Evolutionary conservation across 2,329 filamentous ascomycete species (phyloP).

Genomic region (Paraconiothyrium brasiliense): DNA sequence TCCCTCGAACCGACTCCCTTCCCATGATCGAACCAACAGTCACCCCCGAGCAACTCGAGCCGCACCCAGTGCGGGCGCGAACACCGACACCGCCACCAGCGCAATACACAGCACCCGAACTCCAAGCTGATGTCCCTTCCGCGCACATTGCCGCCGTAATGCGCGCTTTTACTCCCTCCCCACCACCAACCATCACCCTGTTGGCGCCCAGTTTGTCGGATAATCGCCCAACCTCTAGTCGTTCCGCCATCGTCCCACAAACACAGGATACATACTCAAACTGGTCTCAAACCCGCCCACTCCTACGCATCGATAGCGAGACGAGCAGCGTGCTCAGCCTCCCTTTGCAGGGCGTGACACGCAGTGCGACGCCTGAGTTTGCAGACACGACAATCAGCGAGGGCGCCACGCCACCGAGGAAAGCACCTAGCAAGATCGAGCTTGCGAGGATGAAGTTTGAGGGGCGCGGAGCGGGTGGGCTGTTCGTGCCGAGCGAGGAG

Average conservation of each 20-base stretch:
- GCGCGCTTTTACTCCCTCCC: constrained; percentile 17
- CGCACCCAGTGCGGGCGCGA: constrained; percentile 30
- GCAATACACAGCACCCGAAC: constrained; percentile 9
- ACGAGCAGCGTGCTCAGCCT: constrained; percentile 33
- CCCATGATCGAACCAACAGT: constrained; percentile 15
- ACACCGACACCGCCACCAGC: constrained; percentile 9
- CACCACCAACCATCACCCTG: constrained; percentile 8
- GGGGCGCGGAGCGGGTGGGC: constrained; percentile 15
- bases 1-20: constrained; percentile 1
- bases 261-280: constrained; percentile 6
- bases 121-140: constrained; percentile 18
- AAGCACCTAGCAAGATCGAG: constrained; percentile 14
- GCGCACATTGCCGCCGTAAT: constrained; percentile 21
- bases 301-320: constrained; percentile 24
- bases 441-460: constrained; percentile 28
- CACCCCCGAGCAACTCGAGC: constrained; percentile 13
- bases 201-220: background rate
- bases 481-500: constrained; percentile 20
- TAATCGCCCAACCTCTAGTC: constrained; percentile 17
- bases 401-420: background rate
- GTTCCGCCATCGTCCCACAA: constrained; percentile 14
- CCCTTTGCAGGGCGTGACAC: constrained; percentile 32
- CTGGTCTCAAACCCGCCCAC: constrained; percentile 16
- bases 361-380: constrained; percentile 25
- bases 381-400: constrained; percentile 25